Evolutionary conservation across 805 yeast species (phyloP).

Genomic region (Kuraishia ogatae): DNA sequence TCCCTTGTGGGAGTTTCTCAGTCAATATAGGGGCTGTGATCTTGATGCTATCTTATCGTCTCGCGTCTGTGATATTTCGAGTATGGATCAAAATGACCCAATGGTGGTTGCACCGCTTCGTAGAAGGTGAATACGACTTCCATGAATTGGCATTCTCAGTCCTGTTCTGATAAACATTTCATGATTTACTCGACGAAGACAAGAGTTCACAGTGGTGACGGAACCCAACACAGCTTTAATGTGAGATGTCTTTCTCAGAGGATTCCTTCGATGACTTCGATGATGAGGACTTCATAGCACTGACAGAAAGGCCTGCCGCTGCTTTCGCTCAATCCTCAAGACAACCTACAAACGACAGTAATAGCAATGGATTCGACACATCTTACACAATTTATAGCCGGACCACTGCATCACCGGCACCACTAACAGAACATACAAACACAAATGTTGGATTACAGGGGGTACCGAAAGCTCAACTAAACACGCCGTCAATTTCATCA

Average conservation of each 20-base stretch:
- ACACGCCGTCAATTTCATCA: neutral
- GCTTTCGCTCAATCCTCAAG: neutral
- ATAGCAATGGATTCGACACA: neutral
- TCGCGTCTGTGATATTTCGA: neutral
- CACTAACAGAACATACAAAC: neutral
- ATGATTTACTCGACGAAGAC: no score
- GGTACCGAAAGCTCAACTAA: neutral
- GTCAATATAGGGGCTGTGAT: neutral
- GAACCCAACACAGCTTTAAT: no score
- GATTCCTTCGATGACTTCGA: neutral
- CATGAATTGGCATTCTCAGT: neutral
- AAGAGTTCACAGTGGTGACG: no score
- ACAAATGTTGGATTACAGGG: neutral
- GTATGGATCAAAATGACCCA: neutral
- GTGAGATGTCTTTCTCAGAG: neutral
- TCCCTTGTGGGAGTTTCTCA: neutral
- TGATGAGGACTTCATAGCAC: constrained; percentile 19
- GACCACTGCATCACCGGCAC: neutral
- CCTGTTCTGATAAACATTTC: no score
- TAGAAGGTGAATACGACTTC: neutral
- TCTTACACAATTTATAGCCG: neutral
- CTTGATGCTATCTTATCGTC: neutral
- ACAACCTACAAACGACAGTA: neutral
- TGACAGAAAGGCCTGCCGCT: constrained; percentile 7
- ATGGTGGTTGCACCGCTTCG: neutral